Conservation (phyloP, 805 yeast species). For the Spencermartinsiella europaea region DNA sequence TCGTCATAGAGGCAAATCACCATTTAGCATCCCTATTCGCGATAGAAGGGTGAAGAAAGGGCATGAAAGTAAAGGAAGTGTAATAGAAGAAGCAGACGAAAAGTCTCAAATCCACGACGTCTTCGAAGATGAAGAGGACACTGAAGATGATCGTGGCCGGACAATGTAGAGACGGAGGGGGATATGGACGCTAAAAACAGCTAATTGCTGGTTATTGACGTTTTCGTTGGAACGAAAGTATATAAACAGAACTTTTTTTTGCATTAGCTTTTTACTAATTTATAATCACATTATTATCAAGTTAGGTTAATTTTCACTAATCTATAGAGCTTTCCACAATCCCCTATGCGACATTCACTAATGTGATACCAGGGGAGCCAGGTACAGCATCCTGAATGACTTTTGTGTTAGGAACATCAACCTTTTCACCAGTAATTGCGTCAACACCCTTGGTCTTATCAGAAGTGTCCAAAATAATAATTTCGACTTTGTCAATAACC, state of each 20-base stretch:
- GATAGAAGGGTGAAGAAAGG: neutral
- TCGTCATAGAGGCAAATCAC: conserved; percentile 1
- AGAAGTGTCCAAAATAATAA: conserved; percentile 61
- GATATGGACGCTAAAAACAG: no score
- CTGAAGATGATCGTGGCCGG: conserved; percentile 8
- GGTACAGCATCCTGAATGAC: conserved; percentile 82
- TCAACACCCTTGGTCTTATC: conserved; percentile 53
- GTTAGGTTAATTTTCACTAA: neutral
- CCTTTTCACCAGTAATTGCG: conserved; percentile 61
- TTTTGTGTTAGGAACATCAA: conserved; percentile 58
- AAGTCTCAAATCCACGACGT: neutral
- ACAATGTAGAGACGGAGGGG: neutral
- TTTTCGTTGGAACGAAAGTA: neutral
- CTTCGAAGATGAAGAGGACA: conserved; percentile 10
- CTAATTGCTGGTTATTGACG: no score
- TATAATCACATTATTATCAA: no score
- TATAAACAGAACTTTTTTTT: neutral
- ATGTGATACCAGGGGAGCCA: conserved; percentile 83
- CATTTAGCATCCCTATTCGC: neutral
- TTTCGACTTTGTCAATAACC: conserved; percentile 51
- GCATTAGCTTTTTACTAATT: neutral
- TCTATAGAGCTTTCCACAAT: no score
- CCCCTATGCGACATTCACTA: conserved; percentile 47
- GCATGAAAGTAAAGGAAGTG: conserved; percentile 1
- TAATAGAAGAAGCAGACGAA: conserved; percentile 17